Percentiles rank a stretch among this genome's conserved stretches.
These are phyloP conservation scores for Gnetum montanum DNA, from an alignment of 75 land plant species.

Conservation along the genomic window DNA sequence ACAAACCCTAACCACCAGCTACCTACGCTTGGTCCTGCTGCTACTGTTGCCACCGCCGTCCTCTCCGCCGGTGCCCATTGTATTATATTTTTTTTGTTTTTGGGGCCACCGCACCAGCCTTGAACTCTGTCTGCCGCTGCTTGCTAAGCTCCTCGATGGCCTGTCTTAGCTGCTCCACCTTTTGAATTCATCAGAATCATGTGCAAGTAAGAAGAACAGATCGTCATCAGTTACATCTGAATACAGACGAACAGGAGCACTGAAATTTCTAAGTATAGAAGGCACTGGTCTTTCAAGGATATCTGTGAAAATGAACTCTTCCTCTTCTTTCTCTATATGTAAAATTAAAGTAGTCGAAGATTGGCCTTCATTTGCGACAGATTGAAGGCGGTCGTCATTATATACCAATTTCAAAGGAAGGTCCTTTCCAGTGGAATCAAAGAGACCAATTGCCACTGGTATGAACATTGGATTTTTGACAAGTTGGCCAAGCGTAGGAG, in stretches of 20 bases:
- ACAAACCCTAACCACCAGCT: too few relatives aligned
- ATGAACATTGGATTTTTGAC: conserved; percentile 90
- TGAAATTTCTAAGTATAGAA: conserved; percentile 72
- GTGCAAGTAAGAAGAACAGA: conserved; percentile 76
- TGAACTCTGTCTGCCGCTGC: too few relatives aligned
- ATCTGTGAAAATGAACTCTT: conserved; percentile 79
- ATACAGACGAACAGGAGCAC: conserved; percentile 84
- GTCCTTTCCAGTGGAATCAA: conserved; percentile 69
- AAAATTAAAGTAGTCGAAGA: conserved; percentile 59
- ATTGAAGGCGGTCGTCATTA: conserved; percentile 42
- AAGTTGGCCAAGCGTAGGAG: conserved; percentile 88
- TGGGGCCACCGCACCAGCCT: too few relatives aligned
- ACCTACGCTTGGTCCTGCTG: too few relatives aligned
- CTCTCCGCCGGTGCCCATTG: too few relatives aligned
- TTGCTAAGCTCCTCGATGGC: too few relatives aligned
- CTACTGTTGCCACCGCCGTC: too few relatives aligned
- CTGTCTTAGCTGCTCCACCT: too few relatives aligned
- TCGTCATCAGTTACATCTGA: conserved; percentile 79
- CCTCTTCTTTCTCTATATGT: conserved; percentile 81
- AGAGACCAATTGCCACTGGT: conserved; percentile 78
- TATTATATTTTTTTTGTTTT: too few relatives aligned
- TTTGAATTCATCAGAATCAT: conserved; percentile 95
- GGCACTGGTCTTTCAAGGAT: conserved; percentile 71
- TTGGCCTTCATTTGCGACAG: conserved; percentile 21
- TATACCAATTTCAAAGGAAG: conserved; percentile 55